phyloP scores from a whole-genome alignment of 2,329 filamentous ascomycete genomes.

The Apiospora sp. region DNA sequence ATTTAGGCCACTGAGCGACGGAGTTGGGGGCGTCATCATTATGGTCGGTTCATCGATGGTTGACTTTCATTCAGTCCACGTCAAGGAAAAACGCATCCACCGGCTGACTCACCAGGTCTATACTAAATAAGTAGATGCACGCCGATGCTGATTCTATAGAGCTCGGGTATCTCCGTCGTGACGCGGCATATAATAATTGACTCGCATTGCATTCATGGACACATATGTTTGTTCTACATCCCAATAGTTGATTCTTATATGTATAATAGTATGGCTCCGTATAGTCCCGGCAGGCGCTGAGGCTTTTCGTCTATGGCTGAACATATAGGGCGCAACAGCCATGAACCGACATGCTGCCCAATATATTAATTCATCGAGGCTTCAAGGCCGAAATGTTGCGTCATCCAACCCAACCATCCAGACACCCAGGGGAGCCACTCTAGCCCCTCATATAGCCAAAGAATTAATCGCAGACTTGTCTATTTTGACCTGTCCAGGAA shows the following conservation, averaged over 20 bases:
- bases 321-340: neutral
- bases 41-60: neutral
- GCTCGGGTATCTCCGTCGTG: neutral
- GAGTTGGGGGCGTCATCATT: neutral
- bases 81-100: neutral
- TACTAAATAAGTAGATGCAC: neutral
- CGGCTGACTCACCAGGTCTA: neutral
- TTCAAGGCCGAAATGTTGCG: neutral
- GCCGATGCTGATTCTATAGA: neutral
- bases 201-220: neutral
- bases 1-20: constrained; percentile 1
- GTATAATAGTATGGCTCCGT: neutral
- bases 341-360: neutral
- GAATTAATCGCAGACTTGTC: neutral
- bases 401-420: constrained; percentile 17
- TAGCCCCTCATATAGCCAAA: constrained; percentile 16
- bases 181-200: neutral
- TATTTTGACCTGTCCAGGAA: constrained; percentile 1
- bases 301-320: neutral
- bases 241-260: constrained; percentile 15
- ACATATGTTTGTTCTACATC: neutral
- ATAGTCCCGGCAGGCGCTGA: neutral
- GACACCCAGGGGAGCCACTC: neutral
- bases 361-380: constrained; percentile 5
- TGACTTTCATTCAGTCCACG: neutral